Base-by-base conservation (phyloP, 306 rosid genomes). In the Medicago truncatula region DNA sequence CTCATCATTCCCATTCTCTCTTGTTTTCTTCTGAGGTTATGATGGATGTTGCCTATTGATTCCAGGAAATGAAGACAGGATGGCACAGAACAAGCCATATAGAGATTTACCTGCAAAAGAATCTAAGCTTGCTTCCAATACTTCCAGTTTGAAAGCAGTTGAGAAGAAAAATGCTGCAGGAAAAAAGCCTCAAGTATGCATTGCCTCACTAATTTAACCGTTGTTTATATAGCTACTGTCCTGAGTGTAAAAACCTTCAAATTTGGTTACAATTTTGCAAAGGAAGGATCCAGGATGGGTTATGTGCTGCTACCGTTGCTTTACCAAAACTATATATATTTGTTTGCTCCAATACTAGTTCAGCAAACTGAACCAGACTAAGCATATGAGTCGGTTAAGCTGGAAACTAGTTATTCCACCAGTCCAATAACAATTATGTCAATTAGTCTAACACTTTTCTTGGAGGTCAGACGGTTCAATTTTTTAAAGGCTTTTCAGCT, bases 81-180 rank as follows among this genome's bases (percentile, higher is more conserved):
- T 16, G 17, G 38, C 36, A 59, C 54, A 47, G 57, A 59, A 70
- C 16, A 80, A 85, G 77, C 67, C 49, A 28, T 67, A 2, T 77
- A 75, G 62, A 62, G 78, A 53, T 17, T 18, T 60, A 14, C 74
- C 76, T 56, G 53, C 21, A 50, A 84, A 85, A 47, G 88, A 83
- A 66, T 69, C 71, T 63, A 56, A 46, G 46, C 46, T 14, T 77
- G 79, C 58, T 73, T 63, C 50, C 23, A 39, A 67, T 9, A 46
- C 58, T 34, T 77, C 86, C 63, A 76, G 75, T 64, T 78, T 28
- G 74, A 85, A 80, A 75, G 82, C 78, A 16, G 68, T n/a, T 58
- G 88, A 78, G 81, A 88, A 64, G 85, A 87, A 84, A 85, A 86
- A 76, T 80, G 81, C 73, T 59, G 44, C 41, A 3, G 92, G 82